Base-by-base conservation (phyloP, 169 alveolate genomes). In the Sarcocystis neurona region DNA sequence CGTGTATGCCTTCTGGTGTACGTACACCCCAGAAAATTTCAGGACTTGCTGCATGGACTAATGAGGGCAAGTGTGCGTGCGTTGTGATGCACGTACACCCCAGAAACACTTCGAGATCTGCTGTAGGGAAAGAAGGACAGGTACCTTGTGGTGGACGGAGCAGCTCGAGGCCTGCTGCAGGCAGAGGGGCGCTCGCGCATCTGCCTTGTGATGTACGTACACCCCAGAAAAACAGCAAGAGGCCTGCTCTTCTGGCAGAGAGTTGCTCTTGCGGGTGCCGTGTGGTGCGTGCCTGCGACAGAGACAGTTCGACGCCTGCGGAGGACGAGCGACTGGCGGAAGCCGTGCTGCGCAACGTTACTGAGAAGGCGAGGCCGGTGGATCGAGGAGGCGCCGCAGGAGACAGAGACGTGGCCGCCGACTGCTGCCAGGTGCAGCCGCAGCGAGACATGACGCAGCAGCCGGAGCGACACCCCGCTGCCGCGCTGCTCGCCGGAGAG, bases 321-420 rank as follows among this genome's bases (percentile, higher is more conserved):
- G 89, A 84, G 44, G 89, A 84, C 72, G 89, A 84, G 48, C 80
- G 82, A 37, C 79, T 84, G 39, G 89, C 89, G 47, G 78, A 63
- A 68, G 89, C 89, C 5, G 89, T 84, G 23, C 89, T 84, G 89
- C 80, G 89, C 27, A 84, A 84, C 58, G 89, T 84, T 27, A 63
- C 89, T 1, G 89, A 84, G 58, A 84, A 84, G 72, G 89, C 89
- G 53, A 63, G 47, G 82, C 89, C 89, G 1, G 89, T 77, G 34
- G 87, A 70, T 23, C 56, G 75, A 10, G 75, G 75, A 53, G 20
- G 74, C 18, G 56, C 79, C 39, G 63, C 79, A 34, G 89, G 66
- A 18, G 80, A 66, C 23, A n/a, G 41, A 30, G 30, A 72, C 5
- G 2, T n/a, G 6, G 47, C 32, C 23, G 53, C 68, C 37, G 89